Evolutionary conservation across 345 rosid genomes (phyloP).

Genomic region (Draba incana): DNA sequence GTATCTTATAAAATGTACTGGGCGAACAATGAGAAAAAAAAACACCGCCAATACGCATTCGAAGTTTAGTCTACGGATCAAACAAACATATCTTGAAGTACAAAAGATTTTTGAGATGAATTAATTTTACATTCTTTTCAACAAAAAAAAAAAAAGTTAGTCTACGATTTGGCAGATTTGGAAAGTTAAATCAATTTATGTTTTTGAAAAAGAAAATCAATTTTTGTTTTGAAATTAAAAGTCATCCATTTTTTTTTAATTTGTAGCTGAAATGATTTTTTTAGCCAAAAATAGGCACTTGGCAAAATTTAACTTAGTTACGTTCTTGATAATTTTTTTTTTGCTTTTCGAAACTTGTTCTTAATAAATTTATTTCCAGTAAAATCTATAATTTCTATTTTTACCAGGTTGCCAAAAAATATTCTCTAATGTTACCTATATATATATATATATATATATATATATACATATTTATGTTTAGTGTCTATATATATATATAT

Average conservation of each 20-base stretch:
- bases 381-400: not conserved
- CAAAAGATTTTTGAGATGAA: no score
- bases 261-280: not conserved
- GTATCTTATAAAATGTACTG: not conserved
- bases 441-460: not conserved
- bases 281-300: not conserved
- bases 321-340: no score
- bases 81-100: no score
- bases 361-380: no score
- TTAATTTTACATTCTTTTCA: no score
- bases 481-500: not conserved
- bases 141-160: not conserved
- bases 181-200: not conserved
- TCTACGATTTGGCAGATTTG: not conserved
- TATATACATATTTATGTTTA: not conserved
- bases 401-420: no score
- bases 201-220: no score
- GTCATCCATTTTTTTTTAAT: not conserved
- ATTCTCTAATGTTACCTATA: no score
- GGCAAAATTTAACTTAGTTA: no score
- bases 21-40: not conserved
- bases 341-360: no score
- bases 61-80: no score
- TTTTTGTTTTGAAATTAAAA: not conserved
- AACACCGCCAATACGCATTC: not conserved